Percentiles rank a stretch among this genome's conserved stretches.
Evolutionary conservation across 345 rosid genomes (phyloP).

Genomic region (Pugionium cornutum): DNA sequence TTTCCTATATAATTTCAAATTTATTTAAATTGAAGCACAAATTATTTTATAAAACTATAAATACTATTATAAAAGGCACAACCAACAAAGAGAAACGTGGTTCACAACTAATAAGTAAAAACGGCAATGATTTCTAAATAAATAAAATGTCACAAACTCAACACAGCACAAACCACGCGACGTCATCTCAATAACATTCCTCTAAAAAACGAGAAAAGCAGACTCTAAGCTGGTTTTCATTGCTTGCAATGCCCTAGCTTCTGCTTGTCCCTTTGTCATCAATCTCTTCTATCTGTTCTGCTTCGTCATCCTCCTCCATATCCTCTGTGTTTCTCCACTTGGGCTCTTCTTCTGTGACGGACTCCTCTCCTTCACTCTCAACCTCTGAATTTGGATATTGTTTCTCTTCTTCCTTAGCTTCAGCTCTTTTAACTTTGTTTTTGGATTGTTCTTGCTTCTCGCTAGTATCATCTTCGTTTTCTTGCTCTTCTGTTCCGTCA

Average conservation of each 20-base stretch:
- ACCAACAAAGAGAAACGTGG: no score
- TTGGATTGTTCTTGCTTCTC: conserved; percentile 28
- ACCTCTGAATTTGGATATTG: not conserved
- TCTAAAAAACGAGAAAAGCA: no score
- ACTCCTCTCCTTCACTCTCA: conserved; percentile 29
- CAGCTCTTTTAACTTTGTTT: conserved; percentile 16
- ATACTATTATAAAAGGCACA: no score
- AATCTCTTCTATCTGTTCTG: conserved; percentile 13
- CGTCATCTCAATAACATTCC: no score
- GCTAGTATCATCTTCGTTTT: conserved; percentile 21
- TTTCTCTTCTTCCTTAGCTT: conserved; percentile 27
- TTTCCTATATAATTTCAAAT: no score
- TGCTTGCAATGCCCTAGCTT: not conserved
- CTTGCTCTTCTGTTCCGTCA: conserved; percentile 36
- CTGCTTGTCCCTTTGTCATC: conserved; percentile 14
- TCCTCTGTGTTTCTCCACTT: conserved; percentile 41
- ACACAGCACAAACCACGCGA: no score
- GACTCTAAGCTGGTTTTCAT: no score
- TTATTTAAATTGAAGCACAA: no score
- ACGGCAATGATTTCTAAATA: no score
- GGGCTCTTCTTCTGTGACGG: conserved; percentile 38
- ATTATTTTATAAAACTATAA: no score
- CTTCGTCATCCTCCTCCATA: conserved; percentile 20
- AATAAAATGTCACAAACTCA: no score
- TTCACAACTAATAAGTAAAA: no score